Percentiles rank a stretch among this genome's conserved stretches.
phyloP scores from a whole-genome alignment of 495 filamentous ascomycete genomes.

The Penicillium fimorum region DNA sequence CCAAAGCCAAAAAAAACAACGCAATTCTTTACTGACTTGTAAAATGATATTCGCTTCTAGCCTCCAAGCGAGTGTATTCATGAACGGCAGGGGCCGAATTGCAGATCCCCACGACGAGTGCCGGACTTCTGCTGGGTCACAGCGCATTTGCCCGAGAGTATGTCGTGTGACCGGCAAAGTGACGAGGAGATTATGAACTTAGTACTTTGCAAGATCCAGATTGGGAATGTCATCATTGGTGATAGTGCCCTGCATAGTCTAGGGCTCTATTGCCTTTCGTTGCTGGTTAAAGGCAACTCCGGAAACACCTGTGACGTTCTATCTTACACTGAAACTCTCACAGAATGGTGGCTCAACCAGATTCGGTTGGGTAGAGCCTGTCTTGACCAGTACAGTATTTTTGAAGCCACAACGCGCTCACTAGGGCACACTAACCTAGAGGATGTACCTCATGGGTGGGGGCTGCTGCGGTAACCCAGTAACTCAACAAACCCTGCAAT shows the following conservation, averaged over 20 bases:
- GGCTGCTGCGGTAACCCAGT: not conserved
- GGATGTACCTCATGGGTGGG: not conserved
- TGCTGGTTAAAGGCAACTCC: not conserved
- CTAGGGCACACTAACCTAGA: not conserved
- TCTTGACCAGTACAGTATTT: constrained; percentile 3
- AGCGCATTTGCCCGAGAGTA: not conserved
- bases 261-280: not conserved
- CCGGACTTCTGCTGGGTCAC: not conserved
- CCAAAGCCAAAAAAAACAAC: not conserved
- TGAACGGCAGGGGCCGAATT: not conserved
- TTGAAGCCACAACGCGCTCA: not conserved
- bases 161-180: not conserved
- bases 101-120: constrained; percentile 3
- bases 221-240: not conserved
- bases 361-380: not conserved
- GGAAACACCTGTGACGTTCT: not conserved
- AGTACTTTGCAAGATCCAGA: not conserved
- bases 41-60: not conserved
- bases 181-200: constrained; percentile 1
- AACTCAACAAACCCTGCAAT: not conserved
- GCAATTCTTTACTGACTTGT: not conserved
- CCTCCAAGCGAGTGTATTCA: not conserved
- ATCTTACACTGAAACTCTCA: not conserved
- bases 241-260: not conserved
- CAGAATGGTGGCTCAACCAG: not conserved